These are phyloP conservation scores for Kodamaea ohmeri DNA, from an alignment of 1,139 yeast genomes.

Conservation along the genomic window DNA sequence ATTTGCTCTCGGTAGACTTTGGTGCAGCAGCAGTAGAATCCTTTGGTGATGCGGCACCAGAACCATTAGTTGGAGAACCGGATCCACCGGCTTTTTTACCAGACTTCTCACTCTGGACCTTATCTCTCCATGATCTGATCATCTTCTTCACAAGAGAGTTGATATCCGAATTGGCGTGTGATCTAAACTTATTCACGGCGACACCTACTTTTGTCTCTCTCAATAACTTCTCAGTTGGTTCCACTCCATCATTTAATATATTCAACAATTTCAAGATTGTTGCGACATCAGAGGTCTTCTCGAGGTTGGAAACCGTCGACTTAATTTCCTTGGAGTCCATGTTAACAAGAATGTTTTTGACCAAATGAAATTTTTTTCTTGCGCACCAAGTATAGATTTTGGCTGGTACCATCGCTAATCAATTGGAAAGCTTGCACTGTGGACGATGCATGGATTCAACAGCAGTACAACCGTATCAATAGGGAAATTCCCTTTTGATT, in stretches of 20 bases:
- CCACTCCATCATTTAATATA: slow-evolving; percentile 66
- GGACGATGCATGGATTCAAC: slow-evolving; percentile 9
- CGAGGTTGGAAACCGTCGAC: slow-evolving; percentile 67
- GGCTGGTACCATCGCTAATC: background rate
- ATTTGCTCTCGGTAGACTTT: slow-evolving; percentile 20
- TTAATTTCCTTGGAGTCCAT: slow-evolving; percentile 79
- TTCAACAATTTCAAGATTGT: slow-evolving; percentile 66
- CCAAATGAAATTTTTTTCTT: slow-evolving; percentile 3
- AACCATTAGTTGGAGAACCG: slow-evolving; percentile 10
- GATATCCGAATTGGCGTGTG: slow-evolving; percentile 65
- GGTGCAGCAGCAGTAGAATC: slow-evolving; percentile 7
- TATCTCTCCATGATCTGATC: slow-evolving; percentile 87
- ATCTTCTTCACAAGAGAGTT: slow-evolving; percentile 72
- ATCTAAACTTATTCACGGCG: slow-evolving; percentile 84
- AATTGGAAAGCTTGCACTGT: too few relatives aligned
- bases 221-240: slow-evolving; percentile 80
- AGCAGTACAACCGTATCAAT: slow-evolving; percentile 15
- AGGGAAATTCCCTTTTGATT: slow-evolving; percentile 21
- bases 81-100: slow-evolving; percentile 27
- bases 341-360: slow-evolving; percentile 9
- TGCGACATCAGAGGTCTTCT: slow-evolving; percentile 67
- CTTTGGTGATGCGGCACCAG: slow-evolving; percentile 7
- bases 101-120: slow-evolving; percentile 73
- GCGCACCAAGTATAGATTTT: background rate
- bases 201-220: slow-evolving; percentile 98